Conservation (phyloP, 768 basidiomycete species). For the Lactarius hatsudake region DNA sequence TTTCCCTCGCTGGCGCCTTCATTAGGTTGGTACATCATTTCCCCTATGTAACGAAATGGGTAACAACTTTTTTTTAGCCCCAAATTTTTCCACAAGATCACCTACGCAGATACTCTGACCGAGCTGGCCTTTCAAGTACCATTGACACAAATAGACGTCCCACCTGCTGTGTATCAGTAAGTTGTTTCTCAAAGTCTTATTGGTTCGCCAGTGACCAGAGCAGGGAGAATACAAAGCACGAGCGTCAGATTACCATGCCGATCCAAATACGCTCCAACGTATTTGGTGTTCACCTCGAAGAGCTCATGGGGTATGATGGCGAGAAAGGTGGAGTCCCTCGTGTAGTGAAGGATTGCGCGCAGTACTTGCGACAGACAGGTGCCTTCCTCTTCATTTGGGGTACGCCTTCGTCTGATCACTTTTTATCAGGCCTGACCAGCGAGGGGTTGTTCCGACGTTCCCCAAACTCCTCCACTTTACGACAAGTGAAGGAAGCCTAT, state of each 20-base stretch:
- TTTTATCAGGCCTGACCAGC: conserved; percentile 50
- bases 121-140: conserved; percentile 75
- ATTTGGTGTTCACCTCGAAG: conserved; percentile 80
- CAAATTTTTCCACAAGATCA: conserved; percentile 85
- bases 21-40: conserved; percentile 56
- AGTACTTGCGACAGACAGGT: conserved; percentile 64
- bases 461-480: conserved; percentile 64
- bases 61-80: conserved; percentile 47
- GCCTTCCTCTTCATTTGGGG: conserved; percentile 7
- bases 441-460: conserved; percentile 86
- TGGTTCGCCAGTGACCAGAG: conserved; percentile 4
- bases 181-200: conserved; percentile 32
- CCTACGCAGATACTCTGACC: conserved; percentile 73
- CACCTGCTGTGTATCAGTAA: conserved; percentile 79
- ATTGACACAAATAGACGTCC: conserved; percentile 83
- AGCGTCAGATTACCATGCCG: conserved; percentile 66
- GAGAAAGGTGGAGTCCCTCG: conserved; percentile 82
- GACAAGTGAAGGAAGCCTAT: conserved; percentile 78
- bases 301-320: conserved; percentile 79
- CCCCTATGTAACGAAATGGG: neutral
- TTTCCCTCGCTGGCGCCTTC: conserved; percentile 83
- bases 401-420: neutral
- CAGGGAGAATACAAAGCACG: conserved; percentile 79
- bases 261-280: conserved; percentile 56
- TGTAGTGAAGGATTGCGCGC: conserved; percentile 72